A percentile compares a stretch with the other conserved stretches of the same genome.
Conservation (phyloP, 345 rosid genomes). For the Brassica napus region DNA sequence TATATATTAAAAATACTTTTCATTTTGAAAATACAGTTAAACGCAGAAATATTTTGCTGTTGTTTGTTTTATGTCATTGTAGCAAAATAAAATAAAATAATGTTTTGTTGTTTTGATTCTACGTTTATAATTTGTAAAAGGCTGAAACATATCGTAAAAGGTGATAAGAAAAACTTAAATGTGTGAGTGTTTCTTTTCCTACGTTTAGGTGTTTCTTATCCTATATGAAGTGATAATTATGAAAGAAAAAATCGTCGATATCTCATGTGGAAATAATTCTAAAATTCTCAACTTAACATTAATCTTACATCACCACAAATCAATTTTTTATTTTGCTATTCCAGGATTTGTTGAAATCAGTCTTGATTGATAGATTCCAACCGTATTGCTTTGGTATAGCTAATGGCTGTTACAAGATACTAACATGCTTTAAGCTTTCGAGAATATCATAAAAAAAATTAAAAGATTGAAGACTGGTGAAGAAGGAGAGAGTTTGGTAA, state of each 20-base stretch:
- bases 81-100: too few species aligned
- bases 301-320: neutral
- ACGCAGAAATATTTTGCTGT: neutral
- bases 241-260: neutral
- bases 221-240: neutral
- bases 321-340: neutral
- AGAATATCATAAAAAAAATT: neutral
- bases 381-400: conserved; percentile 5
- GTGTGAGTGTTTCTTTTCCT: neutral
- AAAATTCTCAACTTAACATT: neutral
- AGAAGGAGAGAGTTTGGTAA: conserved; percentile 30
- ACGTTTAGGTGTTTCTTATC: neutral
- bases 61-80: neutral
- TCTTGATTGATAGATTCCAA: conserved; percentile 17
- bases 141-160: neutral
- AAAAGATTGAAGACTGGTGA: conserved; percentile 10
- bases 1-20: neutral
- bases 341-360: conserved; percentile 7
- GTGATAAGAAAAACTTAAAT: neutral
- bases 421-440: neutral
- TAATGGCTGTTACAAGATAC: conserved; percentile 2
- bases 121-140: neutral
- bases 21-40: neutral
- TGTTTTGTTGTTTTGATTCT: neutral
- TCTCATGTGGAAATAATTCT: neutral